Percentiles rank a stretch among this genome's conserved stretches.
phyloP scores from a whole-genome alignment of 192 early-diverging fungal species.

The Rhizoclosmatium sp. region DNA sequence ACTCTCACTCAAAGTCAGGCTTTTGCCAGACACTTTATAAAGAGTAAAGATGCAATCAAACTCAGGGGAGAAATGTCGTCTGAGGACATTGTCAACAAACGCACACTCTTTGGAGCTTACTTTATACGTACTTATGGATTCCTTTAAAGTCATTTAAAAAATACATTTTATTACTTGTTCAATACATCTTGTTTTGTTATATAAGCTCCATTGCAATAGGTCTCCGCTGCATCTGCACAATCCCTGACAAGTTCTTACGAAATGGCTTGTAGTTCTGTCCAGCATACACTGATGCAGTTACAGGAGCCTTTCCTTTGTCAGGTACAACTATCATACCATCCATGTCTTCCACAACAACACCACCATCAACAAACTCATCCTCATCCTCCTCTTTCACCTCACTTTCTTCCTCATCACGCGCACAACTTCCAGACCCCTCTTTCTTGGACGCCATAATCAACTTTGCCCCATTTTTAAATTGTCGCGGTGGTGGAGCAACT shows the following conservation, averaged over 20 bases:
- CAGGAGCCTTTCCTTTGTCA: not conserved
- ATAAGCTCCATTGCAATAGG: conserved; percentile 16
- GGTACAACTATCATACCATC: not conserved
- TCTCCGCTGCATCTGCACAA: not conserved
- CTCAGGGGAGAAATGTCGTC: conserved; percentile 5
- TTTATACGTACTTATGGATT: conserved; percentile 20
- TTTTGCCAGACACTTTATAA: conserved; percentile 5
- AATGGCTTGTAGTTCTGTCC: conserved; percentile 13
- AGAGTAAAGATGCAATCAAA: conserved; percentile 17
- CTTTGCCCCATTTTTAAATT: conserved; percentile 7
- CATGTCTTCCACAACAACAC: not conserved
- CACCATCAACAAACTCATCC: not conserved
- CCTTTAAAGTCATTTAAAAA: conserved; percentile 9
- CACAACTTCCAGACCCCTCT: not conserved
- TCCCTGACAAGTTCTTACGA: not conserved
- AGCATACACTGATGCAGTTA: not conserved
- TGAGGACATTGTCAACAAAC: not conserved
- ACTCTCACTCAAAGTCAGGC: not conserved
- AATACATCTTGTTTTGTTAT: not conserved
- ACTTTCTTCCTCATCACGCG: not conserved
- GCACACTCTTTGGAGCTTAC: conserved; percentile 17
- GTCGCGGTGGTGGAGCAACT: not conserved
- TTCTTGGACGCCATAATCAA: not conserved
- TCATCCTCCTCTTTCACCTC: not conserved
- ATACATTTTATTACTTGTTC: not conserved